Evolutionary conservation across 2,329 filamentous ascomycete species (phyloP).

Genomic region (Diaporthe nobilis): DNA sequence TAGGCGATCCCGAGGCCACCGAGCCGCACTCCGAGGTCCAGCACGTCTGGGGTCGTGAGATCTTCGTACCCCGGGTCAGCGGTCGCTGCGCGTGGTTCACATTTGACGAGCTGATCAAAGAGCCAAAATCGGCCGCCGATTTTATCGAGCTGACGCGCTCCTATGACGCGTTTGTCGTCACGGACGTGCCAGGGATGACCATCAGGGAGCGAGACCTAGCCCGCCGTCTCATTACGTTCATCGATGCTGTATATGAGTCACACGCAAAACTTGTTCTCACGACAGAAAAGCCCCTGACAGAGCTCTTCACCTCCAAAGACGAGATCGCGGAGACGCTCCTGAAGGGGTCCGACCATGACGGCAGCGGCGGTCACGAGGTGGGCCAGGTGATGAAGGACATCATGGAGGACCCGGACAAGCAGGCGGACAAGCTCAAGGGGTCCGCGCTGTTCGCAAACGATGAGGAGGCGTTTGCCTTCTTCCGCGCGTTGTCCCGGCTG

Average conservation of each 20-base stretch:
- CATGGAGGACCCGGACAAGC: constrained; percentile 90
- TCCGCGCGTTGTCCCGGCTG: constrained; percentile 85
- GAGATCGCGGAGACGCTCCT: constrained; percentile 75
- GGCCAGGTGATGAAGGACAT: constrained; percentile 82
- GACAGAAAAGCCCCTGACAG: constrained; percentile 84
- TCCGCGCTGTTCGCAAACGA: constrained; percentile 92
- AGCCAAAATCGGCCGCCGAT: constrained; percentile 92
- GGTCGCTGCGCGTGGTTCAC: constrained; percentile 92
- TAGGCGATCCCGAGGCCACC: constrained; percentile 86
- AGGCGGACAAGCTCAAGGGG: constrained; percentile 86
- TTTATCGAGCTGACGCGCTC: constrained; percentile 92
- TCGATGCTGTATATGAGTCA: constrained; percentile 94
- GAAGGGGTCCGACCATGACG: constrained; percentile 58
- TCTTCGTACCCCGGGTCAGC: constrained; percentile 88
- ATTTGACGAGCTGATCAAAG: constrained; percentile 91
- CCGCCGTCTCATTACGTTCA: constrained; percentile 94
- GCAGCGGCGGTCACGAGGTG: constrained; percentile 64
- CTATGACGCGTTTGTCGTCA: constrained; percentile 94
- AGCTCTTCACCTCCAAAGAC: constrained; percentile 85
- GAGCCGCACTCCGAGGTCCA: constrained; percentile 83
- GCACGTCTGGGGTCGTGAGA: constrained; percentile 92
- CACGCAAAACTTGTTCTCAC: constrained; percentile 97
- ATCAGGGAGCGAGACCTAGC: constrained; percentile 88
- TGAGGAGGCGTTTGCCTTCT: constrained; percentile 97
- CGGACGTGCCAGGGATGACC: constrained; percentile 93